Evolutionary conservation across 2,329 filamentous ascomycete genomes (phyloP).

Genomic region (Cordyceps javanica): DNA sequence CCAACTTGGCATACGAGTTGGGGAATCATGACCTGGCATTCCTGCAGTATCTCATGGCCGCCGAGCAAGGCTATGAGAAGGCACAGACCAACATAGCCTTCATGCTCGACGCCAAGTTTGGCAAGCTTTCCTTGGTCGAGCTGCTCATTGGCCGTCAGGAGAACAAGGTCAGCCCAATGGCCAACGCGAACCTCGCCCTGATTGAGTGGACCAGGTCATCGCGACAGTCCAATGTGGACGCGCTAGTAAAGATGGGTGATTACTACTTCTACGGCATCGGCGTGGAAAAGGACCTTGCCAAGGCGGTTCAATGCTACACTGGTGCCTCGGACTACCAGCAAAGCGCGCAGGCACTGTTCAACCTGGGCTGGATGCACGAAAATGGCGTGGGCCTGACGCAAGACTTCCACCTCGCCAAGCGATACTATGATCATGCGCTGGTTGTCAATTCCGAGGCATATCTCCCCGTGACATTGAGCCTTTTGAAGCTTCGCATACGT

Average conservation of each 20-base stretch:
- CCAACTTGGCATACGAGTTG: slow-evolving; percentile 73
- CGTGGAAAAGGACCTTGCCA: slow-evolving; percentile 63
- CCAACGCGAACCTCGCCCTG: slow-evolving; percentile 60
- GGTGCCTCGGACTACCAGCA: slow-evolving; percentile 86
- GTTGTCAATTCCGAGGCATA: slow-evolving; percentile 93
- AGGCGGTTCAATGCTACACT: slow-evolving; percentile 88
- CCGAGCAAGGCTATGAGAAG: slow-evolving; percentile 85
- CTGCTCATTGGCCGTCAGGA: slow-evolving; percentile 33
- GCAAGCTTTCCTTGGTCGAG: slow-evolving; percentile 30
- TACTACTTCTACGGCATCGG: slow-evolving; percentile 87
- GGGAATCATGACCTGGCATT: slow-evolving; percentile 77
- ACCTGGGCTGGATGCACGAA: slow-evolving; percentile 99
- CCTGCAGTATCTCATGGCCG: slow-evolving; percentile 76
- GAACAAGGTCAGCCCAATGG: slow-evolving; percentile 33
- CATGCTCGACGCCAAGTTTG: slow-evolving; percentile 69
- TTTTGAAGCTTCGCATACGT: slow-evolving; percentile 76
- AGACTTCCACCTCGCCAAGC: slow-evolving; percentile 94
- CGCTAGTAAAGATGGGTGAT: slow-evolving; percentile 95
- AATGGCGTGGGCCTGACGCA: slow-evolving; percentile 89
- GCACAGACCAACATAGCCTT: slow-evolving; percentile 88
- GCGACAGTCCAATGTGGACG: slow-evolving; percentile 87
- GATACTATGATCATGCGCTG: slow-evolving; percentile 89
- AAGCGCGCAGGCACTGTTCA: slow-evolving; percentile 93
- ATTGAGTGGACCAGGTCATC: slow-evolving; percentile 95
- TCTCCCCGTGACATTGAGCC: slow-evolving; percentile 79